Evolutionary conservation across 768 basidiomycete genomes (phyloP), one percentile per base, ranked within the genome.

Genomic region (Psilocybe sp.): DNA sequence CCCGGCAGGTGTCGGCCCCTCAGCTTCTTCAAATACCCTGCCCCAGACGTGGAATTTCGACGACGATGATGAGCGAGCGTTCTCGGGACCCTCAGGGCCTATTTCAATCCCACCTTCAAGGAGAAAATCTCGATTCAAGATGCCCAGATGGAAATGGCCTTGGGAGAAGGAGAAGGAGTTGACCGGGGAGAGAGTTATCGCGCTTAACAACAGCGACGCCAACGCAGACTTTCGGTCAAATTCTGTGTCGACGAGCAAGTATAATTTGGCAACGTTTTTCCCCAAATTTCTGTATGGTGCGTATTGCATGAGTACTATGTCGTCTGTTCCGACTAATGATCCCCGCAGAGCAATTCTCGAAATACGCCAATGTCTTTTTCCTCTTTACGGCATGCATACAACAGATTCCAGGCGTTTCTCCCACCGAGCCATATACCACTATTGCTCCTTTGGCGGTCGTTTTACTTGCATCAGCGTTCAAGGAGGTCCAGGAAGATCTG

Each of bases 291-390:
- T 99, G 51, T 80, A 81, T 46, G 94, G 96, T 98, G 60, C 55
- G 83, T 73, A 43, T 49, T 37, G 28, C 32, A 40, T 44, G 38
- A 33, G 28, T 50, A 32, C 23, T 18, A 15, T 23, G 7, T 32
- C 28, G 13, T 36, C 16, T 14, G 32, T 20, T 20, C 15, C 23
- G n/a, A 38, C 16, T 47, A 36, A 46, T 19, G 51, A 59, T 50
- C 59, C 23, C 13, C 44, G 5, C 69, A 96, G 95, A 96, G 66
- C 94, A 98, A 82, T 97, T 98, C 75, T 94, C 92, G 39, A 92
- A 97, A 81, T 98, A 98, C 65, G 96, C 97, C 58, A 98, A 99
- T 65, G 46, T 98, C 53, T 99, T 99, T 77, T 99, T 99, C 78
- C 76, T 99, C 51, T 98, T 99, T 75, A 98, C 96, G 28, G 92